Conservation (phyloP, 2,329 filamentous ascomycete genomes). For the Beauveria bassiana region DNA sequence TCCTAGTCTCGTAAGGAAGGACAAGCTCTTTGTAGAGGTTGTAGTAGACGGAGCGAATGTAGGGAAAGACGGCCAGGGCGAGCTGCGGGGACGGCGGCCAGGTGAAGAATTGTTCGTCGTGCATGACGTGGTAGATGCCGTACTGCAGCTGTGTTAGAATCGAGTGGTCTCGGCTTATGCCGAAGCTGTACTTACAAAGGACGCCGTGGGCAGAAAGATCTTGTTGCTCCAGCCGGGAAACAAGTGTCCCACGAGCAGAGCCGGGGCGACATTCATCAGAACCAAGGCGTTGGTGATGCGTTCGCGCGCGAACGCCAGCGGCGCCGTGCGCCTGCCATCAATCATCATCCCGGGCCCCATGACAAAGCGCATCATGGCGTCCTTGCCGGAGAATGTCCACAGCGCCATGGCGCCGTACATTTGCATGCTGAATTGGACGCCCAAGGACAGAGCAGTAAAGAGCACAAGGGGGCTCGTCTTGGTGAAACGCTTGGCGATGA, state of each 20-base stretch:
- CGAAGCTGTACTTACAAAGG: slow-evolving; percentile 27
- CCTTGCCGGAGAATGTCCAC: slow-evolving; percentile 43
- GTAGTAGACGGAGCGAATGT: slow-evolving; percentile 36
- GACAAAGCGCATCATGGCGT: slow-evolving; percentile 35
- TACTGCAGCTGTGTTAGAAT: slow-evolving; percentile 30
- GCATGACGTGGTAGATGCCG: slow-evolving; percentile 36
- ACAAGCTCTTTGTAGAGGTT: slow-evolving; percentile 39
- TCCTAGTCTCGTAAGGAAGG: slow-evolving; percentile 37
- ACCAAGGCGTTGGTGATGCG: slow-evolving; percentile 26
- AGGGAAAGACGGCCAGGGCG: slow-evolving; percentile 42
- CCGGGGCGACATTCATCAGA: slow-evolving; percentile 39
- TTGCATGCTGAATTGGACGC: slow-evolving; percentile 43
- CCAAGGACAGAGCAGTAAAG: slow-evolving; percentile 46
- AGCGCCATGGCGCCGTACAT: slow-evolving; percentile 46
- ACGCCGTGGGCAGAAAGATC: slow-evolving; percentile 33
- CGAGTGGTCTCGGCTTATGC: not conserved
- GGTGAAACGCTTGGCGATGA: slow-evolving; percentile 48
- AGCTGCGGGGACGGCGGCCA: slow-evolving; percentile 50
- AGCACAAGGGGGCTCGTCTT: slow-evolving; percentile 55
- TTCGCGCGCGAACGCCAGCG: slow-evolving; percentile 21
- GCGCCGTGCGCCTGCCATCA: slow-evolving; percentile 19
- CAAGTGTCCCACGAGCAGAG: slow-evolving; percentile 35
- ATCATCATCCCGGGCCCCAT: slow-evolving; percentile 25
- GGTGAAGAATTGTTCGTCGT: slow-evolving; percentile 35
- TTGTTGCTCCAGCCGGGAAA: slow-evolving; percentile 35